Evolutionary conservation across 1,284 basidiomycete genomes (phyloP).

Genomic region (Fomitopsis palustris): DNA sequence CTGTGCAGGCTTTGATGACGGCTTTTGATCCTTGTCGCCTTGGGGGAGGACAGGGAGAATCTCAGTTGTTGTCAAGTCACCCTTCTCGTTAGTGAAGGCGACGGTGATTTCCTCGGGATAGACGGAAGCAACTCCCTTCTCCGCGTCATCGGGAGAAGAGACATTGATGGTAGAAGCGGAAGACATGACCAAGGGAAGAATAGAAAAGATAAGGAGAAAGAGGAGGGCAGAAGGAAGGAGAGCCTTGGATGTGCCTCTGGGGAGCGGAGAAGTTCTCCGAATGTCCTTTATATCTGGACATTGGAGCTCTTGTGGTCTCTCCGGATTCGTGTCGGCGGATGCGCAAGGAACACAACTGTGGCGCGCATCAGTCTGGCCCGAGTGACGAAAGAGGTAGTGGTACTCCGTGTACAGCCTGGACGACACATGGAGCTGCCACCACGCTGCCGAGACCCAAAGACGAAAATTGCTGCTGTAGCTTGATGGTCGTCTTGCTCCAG

Average conservation of each 20-base stretch:
- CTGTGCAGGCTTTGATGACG: conserved; percentile 21
- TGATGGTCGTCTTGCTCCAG: background rate
- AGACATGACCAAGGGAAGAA: conserved; percentile 15
- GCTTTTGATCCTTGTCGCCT: conserved; percentile 38
- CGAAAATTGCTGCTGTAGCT: background rate
- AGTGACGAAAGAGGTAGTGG: background rate
- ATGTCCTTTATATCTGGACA: background rate
- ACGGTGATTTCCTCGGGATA: conserved; percentile 24
- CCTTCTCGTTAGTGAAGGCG: conserved; percentile 36
- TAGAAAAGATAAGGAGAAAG: background rate
- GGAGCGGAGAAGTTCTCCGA: background rate
- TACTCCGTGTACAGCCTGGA: background rate
- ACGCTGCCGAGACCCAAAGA: background rate
- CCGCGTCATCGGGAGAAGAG: conserved; percentile 46
- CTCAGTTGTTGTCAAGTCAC: conserved; percentile 17
- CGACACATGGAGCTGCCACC: background rate
- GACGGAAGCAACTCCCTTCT: conserved; percentile 52
- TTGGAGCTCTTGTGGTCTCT: background rate
- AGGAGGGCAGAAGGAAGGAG: background rate
- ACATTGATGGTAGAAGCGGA: conserved; percentile 27
- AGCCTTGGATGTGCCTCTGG: background rate
- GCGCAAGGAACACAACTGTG: background rate
- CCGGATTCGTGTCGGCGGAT: background rate
- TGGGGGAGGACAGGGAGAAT: conserved; percentile 30
- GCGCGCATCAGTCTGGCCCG: background rate